phyloP scores from a whole-genome alignment of 2,329 filamentous ascomycete species.

The Cladorrhinum sp. region DNA sequence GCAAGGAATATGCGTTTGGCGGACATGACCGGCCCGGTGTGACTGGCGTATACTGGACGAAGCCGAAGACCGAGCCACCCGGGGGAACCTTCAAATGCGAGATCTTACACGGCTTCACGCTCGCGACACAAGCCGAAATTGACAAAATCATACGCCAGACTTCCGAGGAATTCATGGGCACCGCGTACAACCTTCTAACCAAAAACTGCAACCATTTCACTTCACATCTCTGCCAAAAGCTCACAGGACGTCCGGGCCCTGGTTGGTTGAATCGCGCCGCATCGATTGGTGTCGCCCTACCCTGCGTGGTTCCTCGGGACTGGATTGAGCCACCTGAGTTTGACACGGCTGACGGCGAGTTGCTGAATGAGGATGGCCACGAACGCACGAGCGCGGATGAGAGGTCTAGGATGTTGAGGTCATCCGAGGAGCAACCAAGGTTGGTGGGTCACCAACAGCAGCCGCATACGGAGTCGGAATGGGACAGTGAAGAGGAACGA shows the following conservation, averaged over 20 bases:
- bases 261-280: conserved; percentile 79
- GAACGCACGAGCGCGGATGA: conserved; percentile 16
- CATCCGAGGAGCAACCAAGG: conserved; percentile 25
- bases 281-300: conserved; percentile 75
- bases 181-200: conserved; percentile 75
- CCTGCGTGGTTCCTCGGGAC: conserved; percentile 77
- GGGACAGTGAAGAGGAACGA: conserved; percentile 46
- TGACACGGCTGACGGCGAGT: conserved; percentile 47
- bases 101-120: conserved; percentile 76
- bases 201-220: conserved; percentile 91
- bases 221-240: conserved; percentile 67
- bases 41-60: conserved; percentile 83
- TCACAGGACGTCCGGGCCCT: conserved; percentile 69
- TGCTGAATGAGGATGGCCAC: conserved; percentile 25
- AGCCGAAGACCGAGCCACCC: conserved; percentile 67
- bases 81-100: conserved; percentile 73
- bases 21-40: conserved; percentile 69
- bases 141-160: conserved; percentile 65
- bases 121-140: conserved; percentile 66
- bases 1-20: conserved; percentile 80
- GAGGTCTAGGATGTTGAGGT: conserved; percentile 30
- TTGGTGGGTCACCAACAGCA: conserved; percentile 19
- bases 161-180: conserved; percentile 70
- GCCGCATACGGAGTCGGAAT: conserved; percentile 32
- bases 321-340: conserved; percentile 79